Conservation (phyloP, 495 filamentous ascomycete genomes). For the Wilcoxina mikolae region DNA sequence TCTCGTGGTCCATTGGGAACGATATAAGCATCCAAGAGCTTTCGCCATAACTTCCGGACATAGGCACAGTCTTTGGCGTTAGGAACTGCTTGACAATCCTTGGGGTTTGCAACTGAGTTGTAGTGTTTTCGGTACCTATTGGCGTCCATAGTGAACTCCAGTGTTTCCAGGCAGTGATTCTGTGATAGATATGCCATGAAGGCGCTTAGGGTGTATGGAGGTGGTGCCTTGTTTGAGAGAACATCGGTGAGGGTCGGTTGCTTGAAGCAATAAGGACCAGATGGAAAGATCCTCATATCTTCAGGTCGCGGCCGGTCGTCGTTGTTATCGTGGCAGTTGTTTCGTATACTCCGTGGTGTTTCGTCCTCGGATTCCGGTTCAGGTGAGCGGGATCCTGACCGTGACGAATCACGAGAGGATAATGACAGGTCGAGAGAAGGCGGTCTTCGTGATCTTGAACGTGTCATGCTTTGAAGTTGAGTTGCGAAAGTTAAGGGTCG, state of each 20-base stretch:
- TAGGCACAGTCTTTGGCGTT: constrained; percentile 50
- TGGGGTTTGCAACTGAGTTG: constrained; percentile 34
- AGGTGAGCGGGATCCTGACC: constrained; percentile 6
- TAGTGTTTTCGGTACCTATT: constrained; percentile 75
- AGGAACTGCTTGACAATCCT: constrained; percentile 17
- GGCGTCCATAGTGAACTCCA: constrained; percentile 95
- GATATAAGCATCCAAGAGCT: constrained; percentile 60
- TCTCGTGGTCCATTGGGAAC: constrained; percentile 66
- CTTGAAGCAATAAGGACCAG: constrained; percentile 51
- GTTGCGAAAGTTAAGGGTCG: background rate
- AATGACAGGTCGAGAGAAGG: constrained; percentile 28
- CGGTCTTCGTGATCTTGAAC: constrained; percentile 22
- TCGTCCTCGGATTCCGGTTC: constrained; percentile 27
- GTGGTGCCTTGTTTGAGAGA: constrained; percentile 67
- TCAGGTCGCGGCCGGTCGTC: background rate
- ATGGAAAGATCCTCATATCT: constrained; percentile 31
- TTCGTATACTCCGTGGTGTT: background rate
- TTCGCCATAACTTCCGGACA: constrained; percentile 57
- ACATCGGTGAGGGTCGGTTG: constrained; percentile 77
- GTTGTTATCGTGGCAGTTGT: background rate
- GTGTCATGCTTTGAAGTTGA: constrained; percentile 22
- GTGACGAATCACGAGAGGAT: constrained; percentile 15
- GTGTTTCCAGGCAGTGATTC: constrained; percentile 90
- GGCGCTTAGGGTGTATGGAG: constrained; percentile 82
- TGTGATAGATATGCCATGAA: constrained; percentile 97